These are phyloP conservation scores for Atkinsonella hypoxylon DNA, from an alignment of 2,329 filamentous ascomycete species.

Conservation along the genomic window DNA sequence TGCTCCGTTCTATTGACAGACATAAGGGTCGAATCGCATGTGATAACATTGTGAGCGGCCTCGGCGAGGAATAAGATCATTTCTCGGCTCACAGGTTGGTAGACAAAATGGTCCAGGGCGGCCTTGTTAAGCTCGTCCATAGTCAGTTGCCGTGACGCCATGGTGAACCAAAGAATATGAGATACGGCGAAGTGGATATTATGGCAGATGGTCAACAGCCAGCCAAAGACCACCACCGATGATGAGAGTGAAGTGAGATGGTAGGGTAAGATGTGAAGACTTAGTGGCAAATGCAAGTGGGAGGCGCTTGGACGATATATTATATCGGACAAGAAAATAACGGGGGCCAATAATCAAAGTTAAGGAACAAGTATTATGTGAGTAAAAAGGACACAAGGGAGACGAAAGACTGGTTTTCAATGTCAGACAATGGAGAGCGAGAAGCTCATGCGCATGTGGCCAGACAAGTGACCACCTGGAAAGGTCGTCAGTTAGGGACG, in stretches of 20 bases:
- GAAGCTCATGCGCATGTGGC: constrained; percentile 19
- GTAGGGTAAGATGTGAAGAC: not conserved
- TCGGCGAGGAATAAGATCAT: constrained; percentile 70
- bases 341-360: constrained; percentile 9
- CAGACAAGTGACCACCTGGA: constrained; percentile 17
- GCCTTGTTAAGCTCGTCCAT: constrained; percentile 53
- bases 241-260: constrained; percentile 5
- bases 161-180: constrained; percentile 16
- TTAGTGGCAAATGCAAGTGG: not conserved
- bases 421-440: constrained; percentile 11
- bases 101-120: constrained; percentile 72
- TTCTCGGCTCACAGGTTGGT: constrained; percentile 57
- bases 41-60: constrained; percentile 66
- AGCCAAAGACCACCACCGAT: constrained; percentile 1
- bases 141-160: constrained; percentile 37
- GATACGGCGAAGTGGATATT: not conserved
- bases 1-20: constrained; percentile 26
- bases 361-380: constrained; percentile 12
- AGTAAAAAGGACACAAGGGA: constrained; percentile 12
- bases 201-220: constrained; percentile 3
- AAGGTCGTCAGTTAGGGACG: constrained; percentile 28
- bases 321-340: constrained; percentile 9
- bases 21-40: constrained; percentile 56
- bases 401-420: constrained; percentile 8
- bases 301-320: constrained; percentile 3